phyloP scores from a whole-genome alignment of 2,329 filamentous ascomycete species.

The Paracoccidioides lutzii region DNA sequence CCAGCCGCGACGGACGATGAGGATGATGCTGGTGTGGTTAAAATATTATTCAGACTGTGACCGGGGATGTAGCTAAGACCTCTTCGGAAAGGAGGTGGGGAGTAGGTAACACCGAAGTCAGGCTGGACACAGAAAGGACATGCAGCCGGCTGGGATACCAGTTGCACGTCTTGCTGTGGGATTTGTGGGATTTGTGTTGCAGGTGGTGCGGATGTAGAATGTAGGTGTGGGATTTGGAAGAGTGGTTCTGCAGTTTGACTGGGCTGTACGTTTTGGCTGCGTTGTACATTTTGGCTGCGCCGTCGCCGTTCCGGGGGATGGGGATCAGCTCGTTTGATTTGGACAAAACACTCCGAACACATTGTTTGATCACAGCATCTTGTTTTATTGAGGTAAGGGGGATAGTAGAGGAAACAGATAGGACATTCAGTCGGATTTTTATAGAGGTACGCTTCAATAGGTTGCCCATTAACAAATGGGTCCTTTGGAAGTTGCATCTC shows the following conservation, averaged over 20 bases:
- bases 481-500: conserved; percentile 72
- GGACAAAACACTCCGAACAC: conserved; percentile 97
- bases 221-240: no score
- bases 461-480: conserved; percentile 85
- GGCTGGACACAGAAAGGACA: conserved; percentile 93
- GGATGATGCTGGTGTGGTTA: conserved; percentile 68
- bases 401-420: conserved; percentile 93
- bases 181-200: conserved; percentile 13
- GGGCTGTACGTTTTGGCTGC: conserved; percentile 26
- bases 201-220: no score
- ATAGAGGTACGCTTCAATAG: conserved; percentile 84
- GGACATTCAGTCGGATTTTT: conserved; percentile 84
- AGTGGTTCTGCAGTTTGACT: no score
- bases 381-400: conserved; percentile 85
- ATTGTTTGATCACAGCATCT: conserved; percentile 92
- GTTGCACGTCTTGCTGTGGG: conserved; percentile 41
- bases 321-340: conserved; percentile 89
- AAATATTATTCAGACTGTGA: conserved; percentile 36
- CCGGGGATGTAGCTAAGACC: conserved; percentile 59
- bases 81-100: conserved; percentile 74
- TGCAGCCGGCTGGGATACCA: conserved; percentile 80
- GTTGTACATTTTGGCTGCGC: conserved; percentile 29
- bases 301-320: conserved; percentile 68
- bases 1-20: conserved; percentile 62
- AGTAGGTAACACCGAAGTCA: conserved; percentile 93